These are phyloP conservation scores for Stenogyne calaminthoides DNA, from an alignment of 305 asterid species.

Conservation along the genomic window DNA sequence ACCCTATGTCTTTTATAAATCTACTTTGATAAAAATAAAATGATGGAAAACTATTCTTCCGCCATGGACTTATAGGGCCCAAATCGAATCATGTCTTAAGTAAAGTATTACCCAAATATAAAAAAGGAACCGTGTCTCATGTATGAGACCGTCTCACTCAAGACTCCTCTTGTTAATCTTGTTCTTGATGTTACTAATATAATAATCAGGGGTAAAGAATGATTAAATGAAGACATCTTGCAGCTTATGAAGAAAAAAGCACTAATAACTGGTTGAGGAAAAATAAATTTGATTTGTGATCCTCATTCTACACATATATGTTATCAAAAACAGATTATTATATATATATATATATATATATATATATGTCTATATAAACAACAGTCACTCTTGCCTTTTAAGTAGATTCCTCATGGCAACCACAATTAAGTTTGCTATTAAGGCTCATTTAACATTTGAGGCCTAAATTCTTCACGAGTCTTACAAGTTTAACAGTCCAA, in stretches of 20 bases:
- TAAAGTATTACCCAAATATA: too few relatives aligned
- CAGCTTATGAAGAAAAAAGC: not conserved
- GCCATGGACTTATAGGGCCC: not conserved
- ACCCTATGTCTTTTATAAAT: not conserved
- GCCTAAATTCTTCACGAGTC: not conserved
- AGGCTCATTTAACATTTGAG: slow-evolving; percentile 4
- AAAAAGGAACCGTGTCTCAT: too few relatives aligned
- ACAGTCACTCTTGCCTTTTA: not conserved
- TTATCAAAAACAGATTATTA: too few relatives aligned
- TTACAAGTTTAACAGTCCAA: slow-evolving; percentile 5
- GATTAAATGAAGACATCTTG: not conserved
- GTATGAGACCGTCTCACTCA: too few relatives aligned
- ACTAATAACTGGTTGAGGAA: slow-evolving; percentile 1
- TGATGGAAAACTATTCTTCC: not conserved
- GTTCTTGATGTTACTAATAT: not conserved
- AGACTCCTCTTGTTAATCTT: not conserved
- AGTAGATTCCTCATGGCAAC: not conserved
- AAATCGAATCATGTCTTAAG: not conserved
- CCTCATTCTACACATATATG: not conserved
- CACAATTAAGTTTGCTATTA: slow-evolving; percentile 3
- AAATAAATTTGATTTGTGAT: not conserved
- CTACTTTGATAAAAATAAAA: not conserved
- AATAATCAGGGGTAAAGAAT: not conserved
- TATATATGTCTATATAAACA: not conserved
- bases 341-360: too few relatives aligned